These are phyloP conservation scores for Fusarium nelsonii DNA, from an alignment of 2,329 filamentous ascomycete species.

Conservation along the genomic window DNA sequence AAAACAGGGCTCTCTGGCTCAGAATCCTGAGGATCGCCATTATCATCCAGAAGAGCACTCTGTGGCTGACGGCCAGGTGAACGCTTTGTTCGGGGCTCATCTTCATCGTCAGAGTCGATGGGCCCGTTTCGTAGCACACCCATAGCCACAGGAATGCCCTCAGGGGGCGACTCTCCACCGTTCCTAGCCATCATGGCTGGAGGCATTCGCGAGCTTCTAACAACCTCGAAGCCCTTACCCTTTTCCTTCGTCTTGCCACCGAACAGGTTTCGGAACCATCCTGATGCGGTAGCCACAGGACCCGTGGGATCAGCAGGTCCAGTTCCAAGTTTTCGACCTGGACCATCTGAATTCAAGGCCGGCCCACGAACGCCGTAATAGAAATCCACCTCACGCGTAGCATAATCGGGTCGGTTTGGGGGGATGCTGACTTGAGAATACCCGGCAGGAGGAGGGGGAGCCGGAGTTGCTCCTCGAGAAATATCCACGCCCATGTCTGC, in stretches of 20 bases:
- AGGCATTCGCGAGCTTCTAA: slow-evolving; percentile 88
- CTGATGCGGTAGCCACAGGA: slow-evolving; percentile 87
- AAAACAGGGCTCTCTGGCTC: slow-evolving; percentile 55
- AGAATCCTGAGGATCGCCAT: slow-evolving; percentile 61
- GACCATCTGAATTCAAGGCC: slow-evolving; percentile 83
- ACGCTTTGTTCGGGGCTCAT: slow-evolving; percentile 49
- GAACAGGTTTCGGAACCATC: slow-evolving; percentile 86
- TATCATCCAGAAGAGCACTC: slow-evolving; percentile 59
- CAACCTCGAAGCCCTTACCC: slow-evolving; percentile 96
- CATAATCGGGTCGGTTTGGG: slow-evolving; percentile 81
- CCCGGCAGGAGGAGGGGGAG: slow-evolving; percentile 51
- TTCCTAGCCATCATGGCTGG: slow-evolving; percentile 73
- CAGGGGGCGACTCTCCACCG: slow-evolving; percentile 75
- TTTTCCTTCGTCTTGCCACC: slow-evolving; percentile 92
- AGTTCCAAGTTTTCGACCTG: slow-evolving; percentile 88
- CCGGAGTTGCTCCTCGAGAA: slow-evolving; percentile 60
- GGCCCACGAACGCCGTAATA: slow-evolving; percentile 95
- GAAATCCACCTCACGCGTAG: slow-evolving; percentile 94
- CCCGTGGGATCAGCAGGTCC: slow-evolving; percentile 95
- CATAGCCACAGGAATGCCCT: slow-evolving; percentile 75
- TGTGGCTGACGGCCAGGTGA: slow-evolving; percentile 47
- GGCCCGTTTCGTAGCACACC: slow-evolving; percentile 69
- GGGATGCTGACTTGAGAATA: slow-evolving; percentile 57
- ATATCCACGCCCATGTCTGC: slow-evolving; percentile 58
- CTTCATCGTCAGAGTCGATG: slow-evolving; percentile 73